Evolutionary conservation across 106 monocot species (phyloP).

Genomic region (Dendrobium huoshanense): DNA sequence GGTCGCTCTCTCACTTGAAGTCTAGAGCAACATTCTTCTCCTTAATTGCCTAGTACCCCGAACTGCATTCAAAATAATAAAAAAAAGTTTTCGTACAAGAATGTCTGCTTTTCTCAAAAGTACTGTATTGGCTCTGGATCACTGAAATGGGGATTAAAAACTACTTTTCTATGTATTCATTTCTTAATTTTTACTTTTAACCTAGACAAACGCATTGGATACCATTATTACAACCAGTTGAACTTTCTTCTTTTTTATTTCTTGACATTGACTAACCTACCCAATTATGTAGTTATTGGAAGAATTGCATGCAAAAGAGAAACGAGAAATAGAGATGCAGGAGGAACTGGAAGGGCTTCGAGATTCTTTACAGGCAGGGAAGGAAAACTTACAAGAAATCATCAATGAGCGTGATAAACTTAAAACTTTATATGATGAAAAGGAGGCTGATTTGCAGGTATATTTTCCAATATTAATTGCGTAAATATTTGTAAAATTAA

Average conservation of each 20-base stretch:
- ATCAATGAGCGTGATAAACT: slow-evolving; percentile 47
- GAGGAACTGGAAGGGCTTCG: slow-evolving; percentile 70
- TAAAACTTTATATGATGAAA: slow-evolving; percentile 62
- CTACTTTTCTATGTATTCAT: background rate
- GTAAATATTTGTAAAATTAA: background rate
- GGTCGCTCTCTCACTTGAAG: too few relatives aligned
- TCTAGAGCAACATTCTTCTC: too few relatives aligned
- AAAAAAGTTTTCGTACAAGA: too few relatives aligned
- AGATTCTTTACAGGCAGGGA: slow-evolving; percentile 62
- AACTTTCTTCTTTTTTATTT: background rate
- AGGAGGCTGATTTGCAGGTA: slow-evolving; percentile 83
- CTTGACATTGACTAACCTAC: background rate
- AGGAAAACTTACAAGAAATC: slow-evolving; percentile 43
- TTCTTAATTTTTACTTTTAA: background rate
- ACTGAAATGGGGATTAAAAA: background rate
- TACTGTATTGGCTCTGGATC: background rate
- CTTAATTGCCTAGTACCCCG: too few relatives aligned
- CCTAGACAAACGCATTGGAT: background rate
- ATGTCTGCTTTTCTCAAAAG: too few relatives aligned
- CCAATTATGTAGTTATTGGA: slow-evolving; percentile 47
- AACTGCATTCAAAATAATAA: too few relatives aligned
- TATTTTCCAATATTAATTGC: slow-evolving; percentile 1
- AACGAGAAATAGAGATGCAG: slow-evolving; percentile 64
- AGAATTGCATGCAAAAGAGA: slow-evolving; percentile 64
- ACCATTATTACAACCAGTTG: background rate